Conservation (phyloP, 345 rosid species). For the Acer negundo region DNA sequence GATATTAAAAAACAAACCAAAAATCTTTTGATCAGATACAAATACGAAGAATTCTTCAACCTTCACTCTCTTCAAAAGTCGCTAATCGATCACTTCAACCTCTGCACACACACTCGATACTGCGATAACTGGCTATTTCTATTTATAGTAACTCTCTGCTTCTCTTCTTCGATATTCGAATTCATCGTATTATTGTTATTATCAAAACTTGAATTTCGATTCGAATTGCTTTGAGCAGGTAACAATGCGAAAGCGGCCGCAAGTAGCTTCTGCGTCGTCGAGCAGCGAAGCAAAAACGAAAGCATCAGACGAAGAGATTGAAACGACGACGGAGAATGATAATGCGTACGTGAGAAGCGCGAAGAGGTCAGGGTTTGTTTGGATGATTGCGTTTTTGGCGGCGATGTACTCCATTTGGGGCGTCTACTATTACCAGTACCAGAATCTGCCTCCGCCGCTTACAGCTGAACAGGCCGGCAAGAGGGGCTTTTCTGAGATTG, state of each 20-base stretch:
- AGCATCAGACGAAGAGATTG: constrained; percentile 13
- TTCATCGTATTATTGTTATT: no score
- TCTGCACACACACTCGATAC: no score
- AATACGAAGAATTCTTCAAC: not conserved
- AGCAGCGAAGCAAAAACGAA: constrained; percentile 14
- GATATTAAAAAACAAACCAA: not conserved
- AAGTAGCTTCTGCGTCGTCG: constrained; percentile 29
- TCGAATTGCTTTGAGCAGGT: not conserved
- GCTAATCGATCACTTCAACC: no score
- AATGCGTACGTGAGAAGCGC: constrained; percentile 13
- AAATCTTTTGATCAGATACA: not conserved
- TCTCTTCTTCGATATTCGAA: no score
- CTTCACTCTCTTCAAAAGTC: not conserved
- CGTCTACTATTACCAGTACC: constrained; percentile 63
- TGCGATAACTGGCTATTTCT: no score
- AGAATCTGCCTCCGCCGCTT: constrained; percentile 66
- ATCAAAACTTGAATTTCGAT: no score
- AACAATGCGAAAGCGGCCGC: constrained; percentile 39
- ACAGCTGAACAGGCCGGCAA: constrained; percentile 83
- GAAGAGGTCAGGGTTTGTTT: constrained; percentile 60
- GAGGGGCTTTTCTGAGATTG: constrained; percentile 87
- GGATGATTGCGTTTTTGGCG: constrained; percentile 49
- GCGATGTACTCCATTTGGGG: constrained; percentile 60
- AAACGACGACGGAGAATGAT: not conserved
- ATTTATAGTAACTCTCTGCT: no score